Evolutionary conservation across 2,329 filamentous ascomycete genomes (phyloP).

Genomic region (Penicillium psychrosexuale): DNA sequence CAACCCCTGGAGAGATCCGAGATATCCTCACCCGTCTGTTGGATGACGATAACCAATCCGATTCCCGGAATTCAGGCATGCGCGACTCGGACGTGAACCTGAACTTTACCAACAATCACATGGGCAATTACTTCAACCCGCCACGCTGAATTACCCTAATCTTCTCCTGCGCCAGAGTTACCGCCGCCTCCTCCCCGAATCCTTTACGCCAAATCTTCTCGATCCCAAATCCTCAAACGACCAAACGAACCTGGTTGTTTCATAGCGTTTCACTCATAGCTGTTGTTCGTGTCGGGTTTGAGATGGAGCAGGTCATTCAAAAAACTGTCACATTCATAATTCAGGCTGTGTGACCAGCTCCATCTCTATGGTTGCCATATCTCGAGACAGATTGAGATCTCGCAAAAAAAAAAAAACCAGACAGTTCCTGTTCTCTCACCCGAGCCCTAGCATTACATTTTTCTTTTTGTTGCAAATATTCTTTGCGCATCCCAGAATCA

Average conservation of each 20-base stretch:
- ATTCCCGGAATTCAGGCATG: neutral
- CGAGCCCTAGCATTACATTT: neutral
- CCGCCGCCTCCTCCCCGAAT: neutral
- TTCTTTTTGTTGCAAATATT: neutral
- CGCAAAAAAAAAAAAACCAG: neutral
- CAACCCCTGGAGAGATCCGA: slow-evolving; percentile 17
- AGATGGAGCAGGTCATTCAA: neutral
- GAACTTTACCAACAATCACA: neutral
- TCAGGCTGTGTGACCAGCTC: neutral
- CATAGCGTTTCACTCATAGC: neutral
- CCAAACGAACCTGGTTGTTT: neutral
- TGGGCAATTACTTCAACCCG: neutral
- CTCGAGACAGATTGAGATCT: slow-evolving; percentile 4
- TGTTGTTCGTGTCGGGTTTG: neutral
- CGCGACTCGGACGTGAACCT: neutral
- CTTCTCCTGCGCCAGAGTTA: neutral
- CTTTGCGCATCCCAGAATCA: neutral
- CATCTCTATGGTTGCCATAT: slow-evolving; percentile 1
- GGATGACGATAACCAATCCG: neutral
- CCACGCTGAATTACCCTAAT: neutral
- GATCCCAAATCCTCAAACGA: neutral
- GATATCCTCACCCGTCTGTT: slow-evolving; percentile 5
- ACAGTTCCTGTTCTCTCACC: neutral
- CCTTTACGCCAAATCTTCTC: neutral
- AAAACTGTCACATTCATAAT: neutral